phyloP scores from a whole-genome alignment of 805 yeast species.

The Candida alai region DNA sequence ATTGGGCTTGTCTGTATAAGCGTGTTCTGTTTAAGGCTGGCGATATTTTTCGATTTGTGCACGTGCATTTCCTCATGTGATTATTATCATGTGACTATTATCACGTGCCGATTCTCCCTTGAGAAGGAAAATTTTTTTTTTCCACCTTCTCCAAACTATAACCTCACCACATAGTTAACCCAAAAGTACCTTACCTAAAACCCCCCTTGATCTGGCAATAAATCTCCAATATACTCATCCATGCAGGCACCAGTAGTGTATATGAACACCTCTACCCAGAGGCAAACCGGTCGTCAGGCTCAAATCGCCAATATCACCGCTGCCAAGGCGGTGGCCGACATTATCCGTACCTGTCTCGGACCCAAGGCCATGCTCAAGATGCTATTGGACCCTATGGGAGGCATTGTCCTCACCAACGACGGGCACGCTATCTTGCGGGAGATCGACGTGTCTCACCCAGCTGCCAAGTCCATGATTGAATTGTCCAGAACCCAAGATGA shows the following conservation, averaged over 20 bases:
- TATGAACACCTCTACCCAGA: constrained; percentile 75
- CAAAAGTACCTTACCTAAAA: no score
- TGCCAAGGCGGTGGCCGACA: constrained; percentile 98
- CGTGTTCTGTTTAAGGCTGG: no score
- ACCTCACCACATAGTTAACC: no score
- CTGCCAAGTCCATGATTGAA: constrained; percentile 98
- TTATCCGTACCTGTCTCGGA: constrained; percentile 95
- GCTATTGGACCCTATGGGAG: constrained; percentile 96
- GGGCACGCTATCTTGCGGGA: constrained; percentile 98
- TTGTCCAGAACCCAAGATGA: constrained; percentile 96
- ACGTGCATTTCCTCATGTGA: no score
- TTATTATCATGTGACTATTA: no score
- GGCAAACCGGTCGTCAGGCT: constrained; percentile 96
- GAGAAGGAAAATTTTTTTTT: no score
- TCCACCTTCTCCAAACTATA: no score
- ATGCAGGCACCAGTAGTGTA: constrained; percentile 49
- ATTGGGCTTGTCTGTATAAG: no score
- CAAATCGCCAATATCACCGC: constrained; percentile 97
- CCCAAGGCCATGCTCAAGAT: constrained; percentile 99
- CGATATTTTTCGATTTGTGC: no score
- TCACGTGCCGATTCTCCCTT: no score
- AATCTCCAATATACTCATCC: no score
- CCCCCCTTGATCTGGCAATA: no score
- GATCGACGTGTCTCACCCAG: constrained; percentile 97
- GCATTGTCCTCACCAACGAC: constrained; percentile 94